Conservation (phyloP, 805 yeast species). For the Wickerhamiella nectarea region DNA sequence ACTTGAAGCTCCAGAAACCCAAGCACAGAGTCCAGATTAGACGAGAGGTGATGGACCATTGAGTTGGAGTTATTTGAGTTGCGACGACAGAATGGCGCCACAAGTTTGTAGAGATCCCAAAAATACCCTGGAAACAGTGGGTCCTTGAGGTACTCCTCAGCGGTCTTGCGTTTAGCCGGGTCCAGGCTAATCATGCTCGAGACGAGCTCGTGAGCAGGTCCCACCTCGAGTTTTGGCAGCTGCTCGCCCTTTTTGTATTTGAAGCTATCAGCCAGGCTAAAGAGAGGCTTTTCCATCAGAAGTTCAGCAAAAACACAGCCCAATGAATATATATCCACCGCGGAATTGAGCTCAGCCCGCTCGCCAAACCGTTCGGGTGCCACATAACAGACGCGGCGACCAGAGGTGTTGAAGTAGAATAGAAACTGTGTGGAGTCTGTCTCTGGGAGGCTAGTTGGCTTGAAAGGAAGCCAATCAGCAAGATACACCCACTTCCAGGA, state of each 20-base stretch:
- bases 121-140: conserved; percentile 53
- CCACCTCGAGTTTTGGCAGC: conserved; percentile 49
- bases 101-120: conserved; percentile 27
- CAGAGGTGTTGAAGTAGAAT: conserved; percentile 84
- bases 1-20: conserved; percentile 4
- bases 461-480: conserved; percentile 72
- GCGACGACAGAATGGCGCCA: conserved; percentile 16
- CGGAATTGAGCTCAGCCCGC: conserved; percentile 32
- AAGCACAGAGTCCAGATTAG: conserved; percentile 10
- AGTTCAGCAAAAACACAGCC: conserved; percentile 82
- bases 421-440: conserved; percentile 87
- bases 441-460: conserved; percentile 77
- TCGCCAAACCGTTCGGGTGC: conserved; percentile 80
- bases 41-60: conserved; percentile 41
- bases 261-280: conserved; percentile 76
- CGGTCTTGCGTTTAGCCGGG: conserved; percentile 46
- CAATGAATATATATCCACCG: conserved; percentile 54
- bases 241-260: conserved; percentile 61
- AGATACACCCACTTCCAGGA: conserved; percentile 79
- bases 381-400: conserved; percentile 71
- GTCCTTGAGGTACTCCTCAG: conserved; percentile 38
- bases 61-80: conserved; percentile 34
- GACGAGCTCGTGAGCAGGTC: conserved; percentile 42
- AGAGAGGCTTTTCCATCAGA: conserved; percentile 70
- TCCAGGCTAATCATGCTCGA: conserved; percentile 48